Percentiles rank a stretch among this genome's conserved stretches.
phyloP scores from a whole-genome alignment of 2,329 filamentous ascomycete genomes.

The Trichoderma afroharzianum region DNA sequence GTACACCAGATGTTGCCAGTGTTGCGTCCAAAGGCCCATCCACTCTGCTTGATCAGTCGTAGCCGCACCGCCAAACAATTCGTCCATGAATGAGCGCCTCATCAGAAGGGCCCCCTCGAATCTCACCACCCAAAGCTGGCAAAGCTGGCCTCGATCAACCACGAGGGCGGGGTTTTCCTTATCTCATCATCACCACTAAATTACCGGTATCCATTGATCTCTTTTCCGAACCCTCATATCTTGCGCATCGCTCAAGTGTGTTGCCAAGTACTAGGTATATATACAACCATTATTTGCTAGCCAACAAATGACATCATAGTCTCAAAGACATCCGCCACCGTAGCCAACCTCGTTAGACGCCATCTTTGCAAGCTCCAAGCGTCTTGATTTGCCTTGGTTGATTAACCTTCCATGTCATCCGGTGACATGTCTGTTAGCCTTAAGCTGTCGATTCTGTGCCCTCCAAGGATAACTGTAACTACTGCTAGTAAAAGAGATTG shows the following conservation, averaged over 20 bases:
- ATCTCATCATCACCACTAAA: neutral
- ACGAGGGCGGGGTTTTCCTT: neutral
- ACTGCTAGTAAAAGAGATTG: neutral
- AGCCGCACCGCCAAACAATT: no score
- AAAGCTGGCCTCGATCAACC: neutral
- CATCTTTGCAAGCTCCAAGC: neutral
- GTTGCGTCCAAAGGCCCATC: neutral
- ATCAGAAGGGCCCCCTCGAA: neutral
- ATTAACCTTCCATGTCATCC: neutral
- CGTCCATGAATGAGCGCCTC: neutral
- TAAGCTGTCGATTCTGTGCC: neutral
- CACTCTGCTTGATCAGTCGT: neutral
- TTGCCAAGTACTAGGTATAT: neutral
- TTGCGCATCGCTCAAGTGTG: neutral
- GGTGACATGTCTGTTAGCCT: neutral
- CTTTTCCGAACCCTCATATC: neutral
- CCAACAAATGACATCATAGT: slow-evolving; percentile 34
- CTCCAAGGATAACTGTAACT: neutral
- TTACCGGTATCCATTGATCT: neutral
- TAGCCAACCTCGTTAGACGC: neutral
- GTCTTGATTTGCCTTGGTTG: neutral
- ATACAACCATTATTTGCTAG: neutral
- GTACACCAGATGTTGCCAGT: neutral
- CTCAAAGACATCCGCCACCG: slow-evolving; percentile 18
- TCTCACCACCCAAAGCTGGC: neutral